These are phyloP conservation scores for Melanomma pulvis-pyrius DNA, from an alignment of 495 filamentous ascomycete species.

Conservation along the genomic window DNA sequence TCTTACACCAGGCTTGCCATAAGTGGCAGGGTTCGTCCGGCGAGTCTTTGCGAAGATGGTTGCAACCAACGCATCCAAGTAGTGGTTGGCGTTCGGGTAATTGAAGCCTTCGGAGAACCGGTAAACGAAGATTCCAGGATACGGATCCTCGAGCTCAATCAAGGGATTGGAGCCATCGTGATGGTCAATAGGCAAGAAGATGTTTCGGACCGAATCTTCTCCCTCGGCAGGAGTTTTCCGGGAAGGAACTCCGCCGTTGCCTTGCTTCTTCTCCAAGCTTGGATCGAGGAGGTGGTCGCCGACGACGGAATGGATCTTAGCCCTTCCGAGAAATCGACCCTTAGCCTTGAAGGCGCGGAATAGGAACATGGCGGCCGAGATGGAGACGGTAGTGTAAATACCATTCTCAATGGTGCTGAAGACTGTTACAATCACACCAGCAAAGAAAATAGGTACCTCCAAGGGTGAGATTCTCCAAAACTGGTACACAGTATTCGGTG, in stretches of 20 bases:
- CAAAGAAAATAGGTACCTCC: slow-evolving; percentile 91
- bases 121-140: slow-evolving; percentile 96
- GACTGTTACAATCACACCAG: slow-evolving; percentile 87
- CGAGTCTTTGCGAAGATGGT: slow-evolving; percentile 78
- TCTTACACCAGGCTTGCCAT: slow-evolving; percentile 63
- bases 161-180: slow-evolving; percentile 88
- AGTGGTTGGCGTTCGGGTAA: slow-evolving; percentile 92
- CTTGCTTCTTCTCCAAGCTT: slow-evolving; percentile 48
- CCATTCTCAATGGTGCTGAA: slow-evolving; percentile 89
- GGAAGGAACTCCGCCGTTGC: neutral
- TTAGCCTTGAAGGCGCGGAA: slow-evolving; percentile 83
- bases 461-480: slow-evolving; percentile 94
- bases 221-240: slow-evolving; percentile 36
- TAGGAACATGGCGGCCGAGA: slow-evolving; percentile 77
- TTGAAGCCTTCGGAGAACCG: slow-evolving; percentile 96
- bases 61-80: slow-evolving; percentile 76
- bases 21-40: slow-evolving; percentile 69
- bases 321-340: slow-evolving; percentile 84
- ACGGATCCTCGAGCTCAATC: slow-evolving; percentile 75
- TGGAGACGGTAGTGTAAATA: slow-evolving; percentile 81
- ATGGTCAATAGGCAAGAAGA: slow-evolving; percentile 90
- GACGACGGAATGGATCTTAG: slow-evolving; percentile 87
- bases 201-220: slow-evolving; percentile 58
- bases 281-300: slow-evolving; percentile 76
- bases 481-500: slow-evolving; percentile 90